phyloP scores from a whole-genome alignment of 2,329 filamentous ascomycete genomes.

The Trichophyton verrucosum region DNA sequence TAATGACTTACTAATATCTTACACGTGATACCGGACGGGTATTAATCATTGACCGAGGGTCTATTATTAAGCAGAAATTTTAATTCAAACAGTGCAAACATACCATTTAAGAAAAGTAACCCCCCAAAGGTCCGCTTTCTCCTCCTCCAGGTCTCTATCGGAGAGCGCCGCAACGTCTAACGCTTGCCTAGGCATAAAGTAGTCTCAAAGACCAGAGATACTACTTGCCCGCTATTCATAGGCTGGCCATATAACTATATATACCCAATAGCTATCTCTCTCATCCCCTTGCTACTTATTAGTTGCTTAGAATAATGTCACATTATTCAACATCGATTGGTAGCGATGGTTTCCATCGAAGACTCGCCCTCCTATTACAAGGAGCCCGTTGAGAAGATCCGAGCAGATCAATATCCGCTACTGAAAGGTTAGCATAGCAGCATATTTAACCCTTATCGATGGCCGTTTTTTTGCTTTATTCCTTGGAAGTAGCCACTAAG shows the following conservation, averaged over 20 bases:
- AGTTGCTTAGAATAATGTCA: background rate
- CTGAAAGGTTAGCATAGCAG: slow-evolving; percentile 23
- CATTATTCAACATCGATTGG: background rate
- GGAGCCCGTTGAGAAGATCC: slow-evolving; percentile 36
- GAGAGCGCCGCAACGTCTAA: background rate
- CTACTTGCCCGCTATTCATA: background rate
- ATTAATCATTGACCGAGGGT: background rate
- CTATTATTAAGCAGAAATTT: background rate
- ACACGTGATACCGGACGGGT: background rate
- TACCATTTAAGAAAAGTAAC: background rate
- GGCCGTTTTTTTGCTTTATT: background rate
- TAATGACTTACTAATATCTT: background rate
- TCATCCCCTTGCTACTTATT: background rate
- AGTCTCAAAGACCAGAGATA: background rate
- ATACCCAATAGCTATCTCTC: background rate
- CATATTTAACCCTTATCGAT: background rate
- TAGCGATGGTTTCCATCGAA: background rate
- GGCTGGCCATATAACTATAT: background rate
- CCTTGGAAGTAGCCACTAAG: background rate
- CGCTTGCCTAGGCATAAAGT: background rate
- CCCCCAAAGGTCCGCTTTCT: background rate
- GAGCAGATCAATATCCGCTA: slow-evolving; percentile 37
- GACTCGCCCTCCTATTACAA: background rate
- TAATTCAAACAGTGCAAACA: background rate
- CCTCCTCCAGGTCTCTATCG: background rate